Conservation (phyloP, 1,139 yeast species). For the Sugiyamaella novakii region DNA sequence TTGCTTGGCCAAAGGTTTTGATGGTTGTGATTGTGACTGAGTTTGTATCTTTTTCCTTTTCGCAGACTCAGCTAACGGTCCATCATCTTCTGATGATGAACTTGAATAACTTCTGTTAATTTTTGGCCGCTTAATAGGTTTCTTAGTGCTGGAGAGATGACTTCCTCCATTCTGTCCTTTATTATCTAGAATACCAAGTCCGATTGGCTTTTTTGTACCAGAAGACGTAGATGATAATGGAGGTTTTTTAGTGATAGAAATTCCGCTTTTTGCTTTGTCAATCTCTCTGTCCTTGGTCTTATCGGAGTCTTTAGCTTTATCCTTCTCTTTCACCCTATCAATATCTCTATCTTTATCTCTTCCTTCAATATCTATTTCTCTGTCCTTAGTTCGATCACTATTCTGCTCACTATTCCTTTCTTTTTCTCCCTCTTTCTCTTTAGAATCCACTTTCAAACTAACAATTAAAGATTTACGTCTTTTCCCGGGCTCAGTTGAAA, state of each 20-base stretch:
- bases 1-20: neutral
- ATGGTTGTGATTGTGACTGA: neutral
- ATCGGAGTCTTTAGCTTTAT: slow-evolving; percentile 1
- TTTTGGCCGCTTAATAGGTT: slow-evolving; percentile 25
- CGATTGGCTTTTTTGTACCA: slow-evolving; percentile 15
- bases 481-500: slow-evolving; percentile 2
- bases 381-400: neutral
- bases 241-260: neutral
- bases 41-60: slow-evolving; percentile 12
- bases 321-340: neutral
- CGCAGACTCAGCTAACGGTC: slow-evolving; percentile 17
- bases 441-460: slow-evolving; percentile 20
- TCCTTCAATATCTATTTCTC: neutral
- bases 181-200: slow-evolving; percentile 17
- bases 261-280: no score
- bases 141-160: neutral
- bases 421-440: neutral
- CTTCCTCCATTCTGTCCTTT: slow-evolving; percentile 4
- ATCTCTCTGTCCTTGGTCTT: no score
- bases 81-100: slow-evolving; percentile 26
- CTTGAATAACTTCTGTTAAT: slow-evolving; percentile 29
- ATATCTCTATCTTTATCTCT: neutral
- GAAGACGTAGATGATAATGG: neutral
- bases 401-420: neutral
- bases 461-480: slow-evolving; percentile 27